A percentile compares a stretch with the other conserved stretches of the same genome.
phyloP scores from a whole-genome alignment of 768 basidiomycete genomes.

The Nidularia sp. region DNA sequence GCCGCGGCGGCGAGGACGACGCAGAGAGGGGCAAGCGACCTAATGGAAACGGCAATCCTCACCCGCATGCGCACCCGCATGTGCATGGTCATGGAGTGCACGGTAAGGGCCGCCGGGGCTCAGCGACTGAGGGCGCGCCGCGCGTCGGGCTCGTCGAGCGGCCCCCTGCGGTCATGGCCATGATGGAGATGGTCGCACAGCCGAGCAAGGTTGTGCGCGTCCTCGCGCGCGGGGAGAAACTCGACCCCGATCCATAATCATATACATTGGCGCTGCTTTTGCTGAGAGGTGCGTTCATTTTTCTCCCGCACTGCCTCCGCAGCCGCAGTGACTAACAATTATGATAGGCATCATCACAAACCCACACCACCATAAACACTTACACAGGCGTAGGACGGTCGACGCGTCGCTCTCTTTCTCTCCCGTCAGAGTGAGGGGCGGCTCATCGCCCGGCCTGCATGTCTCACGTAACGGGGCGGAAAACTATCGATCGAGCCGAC shows the following conservation, averaged over 20 bases:
- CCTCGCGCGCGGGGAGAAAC: constrained; percentile 80
- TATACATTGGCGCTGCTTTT: neutral
- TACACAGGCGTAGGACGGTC: too few species aligned
- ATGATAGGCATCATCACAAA: too few species aligned
- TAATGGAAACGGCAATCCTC: neutral
- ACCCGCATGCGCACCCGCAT: constrained; percentile 18
- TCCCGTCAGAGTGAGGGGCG: too few species aligned
- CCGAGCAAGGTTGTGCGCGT: constrained; percentile 75
- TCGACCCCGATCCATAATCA: constrained; percentile 45
- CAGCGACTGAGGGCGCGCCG: neutral
- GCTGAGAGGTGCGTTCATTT: neutral
- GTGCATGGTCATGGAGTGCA: constrained; percentile 12
- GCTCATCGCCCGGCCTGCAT: too few species aligned
- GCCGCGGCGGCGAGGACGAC: constrained; percentile 22
- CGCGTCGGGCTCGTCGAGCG: constrained; percentile 58
- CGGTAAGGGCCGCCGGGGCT: constrained; percentile 9
- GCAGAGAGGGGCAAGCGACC: constrained; percentile 20
- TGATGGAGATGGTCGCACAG: constrained; percentile 76
- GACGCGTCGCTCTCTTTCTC: too few species aligned
- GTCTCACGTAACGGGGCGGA: too few species aligned
- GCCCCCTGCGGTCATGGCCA: constrained; percentile 72
- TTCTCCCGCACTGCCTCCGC: neutral
- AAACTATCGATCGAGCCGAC: too few species aligned
- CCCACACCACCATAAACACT: too few species aligned
- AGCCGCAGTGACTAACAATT: too few species aligned